These are phyloP conservation scores for Globisporangium irregulare DNA, from an alignment of 352 stramenopile species.

Conservation along the genomic window DNA sequence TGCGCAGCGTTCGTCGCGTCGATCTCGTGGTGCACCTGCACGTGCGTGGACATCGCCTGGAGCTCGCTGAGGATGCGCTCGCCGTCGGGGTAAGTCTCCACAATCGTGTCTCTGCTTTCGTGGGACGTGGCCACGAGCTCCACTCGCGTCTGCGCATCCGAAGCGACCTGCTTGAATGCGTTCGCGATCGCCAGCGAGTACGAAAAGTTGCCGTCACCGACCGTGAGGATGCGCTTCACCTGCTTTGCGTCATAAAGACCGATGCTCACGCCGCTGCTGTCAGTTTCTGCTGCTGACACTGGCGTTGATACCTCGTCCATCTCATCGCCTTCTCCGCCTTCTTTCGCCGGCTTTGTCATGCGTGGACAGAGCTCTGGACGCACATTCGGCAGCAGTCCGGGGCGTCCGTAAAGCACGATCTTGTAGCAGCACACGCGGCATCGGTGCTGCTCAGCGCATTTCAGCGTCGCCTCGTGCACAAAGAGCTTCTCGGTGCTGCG, in stretches of 20 bases:
- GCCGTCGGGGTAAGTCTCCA: conserved; percentile 89
- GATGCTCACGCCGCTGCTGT: conserved; percentile 18
- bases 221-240: conserved; percentile 74
- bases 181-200: conserved; percentile 91
- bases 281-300: neutral
- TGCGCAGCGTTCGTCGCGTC: conserved; percentile 88
- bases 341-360: conserved; percentile 20
- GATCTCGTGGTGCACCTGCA: conserved; percentile 81
- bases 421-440: conserved; percentile 90
- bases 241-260: conserved; percentile 57
- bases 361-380: conserved; percentile 74
- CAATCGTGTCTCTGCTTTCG: conserved; percentile 82
- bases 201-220: conserved; percentile 96
- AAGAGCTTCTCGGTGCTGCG: conserved; percentile 56
- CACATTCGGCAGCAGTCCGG: conserved; percentile 64
- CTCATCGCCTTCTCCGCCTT: neutral
- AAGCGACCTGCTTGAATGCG: conserved; percentile 28
- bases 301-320: conserved; percentile 2
- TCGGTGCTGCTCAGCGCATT: conserved; percentile 55
- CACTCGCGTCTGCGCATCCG: conserved; percentile 17
- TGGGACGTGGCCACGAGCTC: conserved; percentile 91
- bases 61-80: conserved; percentile 79
- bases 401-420: conserved; percentile 60
- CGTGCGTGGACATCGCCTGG: conserved; percentile 38
- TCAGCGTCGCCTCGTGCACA: conserved; percentile 65